These are phyloP conservation scores for barley (Hordeum vulgare) DNA, from an alignment of 176 grass and related monocot genomes.

Conservation along the genomic window MorexV3_pseudomolecules_assembly NC_058521.1:8916688-8917187, in stretches of 20 bases:
- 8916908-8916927: conserved; percentile 89
- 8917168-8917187: neutral
- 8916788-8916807: neutral
- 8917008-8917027: neutral
- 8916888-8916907: conserved; percentile 81
- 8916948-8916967: neutral
- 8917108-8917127: neutral
- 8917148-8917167: neutral
- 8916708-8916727: conserved; percentile 93
- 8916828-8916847: conserved; percentile 2
- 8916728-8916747: conserved; percentile 83
- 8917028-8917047: neutral
- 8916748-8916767: conserved; percentile 53
- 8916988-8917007: neutral
- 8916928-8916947: conserved; percentile 88
- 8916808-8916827: neutral
- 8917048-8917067: neutral
- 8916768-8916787: neutral
- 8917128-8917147: neutral
- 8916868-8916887: conserved; percentile 88
- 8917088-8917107: neutral
- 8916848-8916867: conserved; percentile 75
- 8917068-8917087: neutral
- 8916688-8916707: conserved; percentile 96
- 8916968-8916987: neutral